Base-by-base conservation (phyloP, 2,329 filamentous ascomycete genomes). In the Colletotrichum lupini region DNA sequence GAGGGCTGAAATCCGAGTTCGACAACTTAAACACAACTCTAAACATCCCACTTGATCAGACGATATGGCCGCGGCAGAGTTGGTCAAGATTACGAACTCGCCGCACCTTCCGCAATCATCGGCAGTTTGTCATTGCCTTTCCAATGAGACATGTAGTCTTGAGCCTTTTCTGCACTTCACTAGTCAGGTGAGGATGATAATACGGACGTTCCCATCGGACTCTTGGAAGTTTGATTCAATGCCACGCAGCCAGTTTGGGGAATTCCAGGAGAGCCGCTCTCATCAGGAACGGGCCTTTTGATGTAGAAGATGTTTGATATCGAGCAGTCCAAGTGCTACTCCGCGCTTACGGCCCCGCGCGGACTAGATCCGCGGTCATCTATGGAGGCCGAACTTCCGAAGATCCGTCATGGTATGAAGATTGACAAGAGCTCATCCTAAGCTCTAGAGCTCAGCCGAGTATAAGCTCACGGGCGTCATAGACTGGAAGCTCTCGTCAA, bases 201-300 rank as follows among this genome's bases (percentile, higher is more conserved):
- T 26, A 30, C 69, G 69, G 69, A 72, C 24, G 24, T 68, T 63
- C 52, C 69, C 65, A 68, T 26, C 69, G 69, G 69, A 72, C 64
- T 59, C 53, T 4, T n/a, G 9, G 5, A 22, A 52, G 35, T 56
- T 42, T 30, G 42, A 59, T 53, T 24, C 22, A 19, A 16, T 19
- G 28, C 32, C 26, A 14, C 22, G 6, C 4, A 8, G 4, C 52
- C 49, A 22, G 8, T 62, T 68, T 24, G 8, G 35, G 69, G 16
- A 72, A 72, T 68, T 58, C n/a, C 12, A 14, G 30, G 65, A 68
- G 64, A 72, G 62, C 28, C 12, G 3, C 4, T n/a, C 26, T 61
- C 28, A 22, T n/a, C 37, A n/a, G 16, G 12, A 58, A 26, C 37
- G 58, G 64, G 62, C 58, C 11, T 61, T 58, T 32, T 53, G 16